These are phyloP conservation scores for Nicotiana otophora DNA, from an alignment of 257 asterid genomes.

Conservation along the genomic window DNA sequence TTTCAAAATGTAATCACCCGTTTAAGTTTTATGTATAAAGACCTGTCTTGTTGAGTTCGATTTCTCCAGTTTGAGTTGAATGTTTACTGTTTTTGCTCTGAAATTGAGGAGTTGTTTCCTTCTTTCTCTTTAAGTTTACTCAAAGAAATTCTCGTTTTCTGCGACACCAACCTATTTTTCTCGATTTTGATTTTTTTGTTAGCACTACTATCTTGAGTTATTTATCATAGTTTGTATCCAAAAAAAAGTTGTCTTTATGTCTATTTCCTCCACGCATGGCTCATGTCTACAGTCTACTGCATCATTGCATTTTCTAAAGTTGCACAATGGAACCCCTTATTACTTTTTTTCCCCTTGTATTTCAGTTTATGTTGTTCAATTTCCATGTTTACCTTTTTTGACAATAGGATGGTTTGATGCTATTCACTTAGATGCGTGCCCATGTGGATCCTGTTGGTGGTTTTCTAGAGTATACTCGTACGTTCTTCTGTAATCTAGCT, in stretches of 20 bases:
- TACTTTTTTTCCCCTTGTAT: not conserved
- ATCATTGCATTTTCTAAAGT: not conserved
- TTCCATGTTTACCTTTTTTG: not conserved
- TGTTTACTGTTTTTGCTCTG: not conserved
- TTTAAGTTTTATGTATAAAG: too few relatives aligned
- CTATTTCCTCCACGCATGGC: not conserved
- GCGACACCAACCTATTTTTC: not conserved
- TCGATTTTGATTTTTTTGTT: not conserved
- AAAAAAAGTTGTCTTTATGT: not conserved
- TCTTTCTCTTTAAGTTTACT: not conserved
- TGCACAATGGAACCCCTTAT: not conserved
- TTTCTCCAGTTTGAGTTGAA: not conserved
- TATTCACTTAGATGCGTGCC: slow-evolving; percentile 34
- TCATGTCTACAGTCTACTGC: not conserved
- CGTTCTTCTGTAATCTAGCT: slow-evolving; percentile 27
- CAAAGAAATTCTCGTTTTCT: not conserved
- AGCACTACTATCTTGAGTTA: not conserved
- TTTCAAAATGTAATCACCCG: too few relatives aligned
- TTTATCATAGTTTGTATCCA: not conserved
- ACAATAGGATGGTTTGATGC: slow-evolving; percentile 9
- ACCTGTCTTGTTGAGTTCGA: too few relatives aligned
- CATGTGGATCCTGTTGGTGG: slow-evolving; percentile 29
- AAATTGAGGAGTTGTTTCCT: not conserved
- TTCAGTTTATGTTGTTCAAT: not conserved
- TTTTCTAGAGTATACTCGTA: slow-evolving; percentile 19